Evolutionary conservation across 2,329 filamentous ascomycete species (phyloP), one percentile per base, ranked within the genome.

Genomic region (Hypoxylon sp.): DNA sequence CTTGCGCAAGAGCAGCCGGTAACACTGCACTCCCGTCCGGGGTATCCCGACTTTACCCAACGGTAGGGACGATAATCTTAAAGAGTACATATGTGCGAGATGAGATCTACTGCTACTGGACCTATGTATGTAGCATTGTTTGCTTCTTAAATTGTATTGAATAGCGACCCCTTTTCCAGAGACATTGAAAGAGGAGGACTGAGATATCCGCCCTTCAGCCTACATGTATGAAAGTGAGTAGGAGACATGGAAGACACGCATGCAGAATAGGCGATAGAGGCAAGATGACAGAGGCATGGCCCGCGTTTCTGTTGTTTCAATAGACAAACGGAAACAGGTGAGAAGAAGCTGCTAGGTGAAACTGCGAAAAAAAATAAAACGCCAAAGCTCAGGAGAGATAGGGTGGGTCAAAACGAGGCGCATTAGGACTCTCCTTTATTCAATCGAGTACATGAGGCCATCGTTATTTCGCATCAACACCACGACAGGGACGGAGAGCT

Each of bases 381-480:
- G 6, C 19, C 19, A 47, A 60, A 27, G 46, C 39, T 27, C 11
- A 52, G 57, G 46, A 9, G 29, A 59, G 30, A 48, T 23, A 12
- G 30, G 37, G 53, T 57, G 53, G 61, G 57, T 67, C 41, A 48
- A 45, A 43, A 58, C 52, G 29, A 46, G 51, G 41, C 59, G 53
- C 45, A 54, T 55, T 43, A 58, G 55, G 19, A 11, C 41, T 37
- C 64, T 64, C 67, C 58, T 65, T 65, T 69, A 54, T 62, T 60
- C 43, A 30, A 52, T 61, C 39, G 47, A 61, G 54, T 50, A 23
- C 43, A 50, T 58, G 67, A 71, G 67, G 69, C 60, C 61, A 65
- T 70, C 67, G 51, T 71, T 65, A 71, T 71, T 68, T 71, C 65
- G 62, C 53, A 54, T 58, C 61, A 59, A 52, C 68, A 60, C 52